Evolutionary conservation across 306 rosid genomes (phyloP).

Genomic region (Gleditsia sinensis): DNA sequence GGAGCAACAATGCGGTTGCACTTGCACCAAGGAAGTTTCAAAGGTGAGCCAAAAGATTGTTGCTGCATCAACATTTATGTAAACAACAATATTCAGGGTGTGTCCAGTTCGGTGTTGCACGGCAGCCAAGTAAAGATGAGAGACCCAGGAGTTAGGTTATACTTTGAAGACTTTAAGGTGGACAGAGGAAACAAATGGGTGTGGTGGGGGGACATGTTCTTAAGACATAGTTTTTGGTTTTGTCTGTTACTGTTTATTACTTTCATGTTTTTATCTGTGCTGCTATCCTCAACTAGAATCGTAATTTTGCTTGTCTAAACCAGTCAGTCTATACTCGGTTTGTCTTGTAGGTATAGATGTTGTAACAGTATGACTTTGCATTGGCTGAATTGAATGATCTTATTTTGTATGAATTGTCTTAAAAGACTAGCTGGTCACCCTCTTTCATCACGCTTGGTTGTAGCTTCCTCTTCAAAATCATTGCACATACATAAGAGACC

Average conservation of each 20-base stretch:
- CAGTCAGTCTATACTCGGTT: neutral
- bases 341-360: neutral
- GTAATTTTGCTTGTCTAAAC: conserved; percentile 22
- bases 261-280: conserved; percentile 28
- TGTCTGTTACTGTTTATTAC: conserved; percentile 26
- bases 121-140: conserved; percentile 45
- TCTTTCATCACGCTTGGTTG: neutral
- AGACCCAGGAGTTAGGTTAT: conserved; percentile 46
- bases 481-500: too few relatives aligned
- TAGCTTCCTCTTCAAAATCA: conserved; percentile 12
- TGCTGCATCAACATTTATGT: conserved; percentile 54
- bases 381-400: neutral
- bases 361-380: too few relatives aligned
- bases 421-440: too few relatives aligned
- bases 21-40: conserved; percentile 35
- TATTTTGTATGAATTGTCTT: neutral
- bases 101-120: conserved; percentile 46
- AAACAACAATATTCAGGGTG: conserved; percentile 53
- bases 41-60: conserved; percentile 42
- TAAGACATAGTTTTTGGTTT: conserved; percentile 22
- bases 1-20: conserved; percentile 50
- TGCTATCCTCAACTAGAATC: conserved; percentile 40
- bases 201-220: neutral
- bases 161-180: conserved; percentile 41
- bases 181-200: conserved; percentile 10